phyloP scores from a whole-genome alignment of 2,329 filamentous ascomycete species.

The Nannizziopsis barbatae region DNA sequence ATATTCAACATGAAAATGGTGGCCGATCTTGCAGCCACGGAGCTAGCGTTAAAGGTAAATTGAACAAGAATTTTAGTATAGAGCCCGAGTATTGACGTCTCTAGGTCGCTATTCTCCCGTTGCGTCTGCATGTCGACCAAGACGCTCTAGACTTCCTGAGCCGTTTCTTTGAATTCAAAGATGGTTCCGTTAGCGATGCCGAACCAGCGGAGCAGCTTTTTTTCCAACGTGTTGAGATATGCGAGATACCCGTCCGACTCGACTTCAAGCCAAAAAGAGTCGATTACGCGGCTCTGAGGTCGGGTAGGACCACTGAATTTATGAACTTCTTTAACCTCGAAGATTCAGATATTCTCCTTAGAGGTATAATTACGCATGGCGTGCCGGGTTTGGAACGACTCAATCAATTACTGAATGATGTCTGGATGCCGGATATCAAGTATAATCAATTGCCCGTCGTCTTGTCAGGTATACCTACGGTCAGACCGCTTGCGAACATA shows the following conservation, averaged over 20 bases:
- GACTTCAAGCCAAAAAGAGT: constrained; percentile 99
- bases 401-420: constrained; percentile 80
- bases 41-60: constrained; percentile 65
- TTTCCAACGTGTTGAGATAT: constrained; percentile 78
- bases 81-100: constrained; percentile 13
- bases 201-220: constrained; percentile 65
- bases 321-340: constrained; percentile 98
- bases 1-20: constrained; percentile 80
- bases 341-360: constrained; percentile 70
- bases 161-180: constrained; percentile 95
- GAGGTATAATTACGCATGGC: constrained; percentile 86
- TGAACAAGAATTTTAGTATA: not conserved
- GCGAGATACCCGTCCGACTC: constrained; percentile 68
- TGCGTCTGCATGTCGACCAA: constrained; percentile 90
- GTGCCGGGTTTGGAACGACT: constrained; percentile 82
- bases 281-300: constrained; percentile 83
- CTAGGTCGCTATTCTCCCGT: constrained; percentile 60
- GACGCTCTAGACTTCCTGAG: constrained; percentile 95
- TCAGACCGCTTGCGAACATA: constrained; percentile 85
- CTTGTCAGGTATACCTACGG: constrained; percentile 74
- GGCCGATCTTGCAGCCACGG: constrained; percentile 70
- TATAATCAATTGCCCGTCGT: constrained; percentile 80
- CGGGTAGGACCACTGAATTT: constrained; percentile 89
- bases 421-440: constrained; percentile 92
- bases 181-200: constrained; percentile 48